Evolutionary conservation across 768 basidiomycete genomes (phyloP).

Genomic region (Lactarius sp.): DNA sequence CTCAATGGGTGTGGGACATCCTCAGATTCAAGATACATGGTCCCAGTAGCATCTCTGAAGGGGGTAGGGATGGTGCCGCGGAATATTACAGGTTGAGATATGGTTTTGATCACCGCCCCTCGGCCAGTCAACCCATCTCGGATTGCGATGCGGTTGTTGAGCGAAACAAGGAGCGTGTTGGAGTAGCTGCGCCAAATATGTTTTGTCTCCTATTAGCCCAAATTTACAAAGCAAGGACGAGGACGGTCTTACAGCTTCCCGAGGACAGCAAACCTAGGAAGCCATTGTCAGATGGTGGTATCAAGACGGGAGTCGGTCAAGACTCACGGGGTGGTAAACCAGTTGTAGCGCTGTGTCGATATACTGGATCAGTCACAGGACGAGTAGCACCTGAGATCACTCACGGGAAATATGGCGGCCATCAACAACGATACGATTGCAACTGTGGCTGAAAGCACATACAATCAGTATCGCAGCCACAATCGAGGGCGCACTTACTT

Average conservation of each 20-base stretch:
- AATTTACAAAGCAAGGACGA: neutral
- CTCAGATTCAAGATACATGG: too few relatives aligned
- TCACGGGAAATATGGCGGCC: neutral
- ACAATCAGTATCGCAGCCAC: neutral
- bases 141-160: conserved; percentile 16
- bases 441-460: neutral
- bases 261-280: neutral
- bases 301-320: neutral
- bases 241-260: conserved; percentile 8
- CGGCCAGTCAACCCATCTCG: neutral
- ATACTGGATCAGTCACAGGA: neutral
- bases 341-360: conserved; percentile 2
- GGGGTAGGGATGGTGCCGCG: too few relatives aligned
- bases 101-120: neutral
- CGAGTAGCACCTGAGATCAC: neutral
- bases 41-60: too few relatives aligned
- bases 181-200: conserved; percentile 4
- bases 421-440: neutral
- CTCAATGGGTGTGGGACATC: too few relatives aligned
- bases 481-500: neutral
- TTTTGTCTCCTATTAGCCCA: neutral
- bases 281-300: neutral
- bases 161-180: conserved; percentile 11
- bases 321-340: conserved; percentile 12
- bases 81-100: too few relatives aligned